Evolutionary conservation across 768 basidiomycete genomes (phyloP), one percentile per base, ranked within the genome.

Genomic region (Collybiopsis confluens): DNA sequence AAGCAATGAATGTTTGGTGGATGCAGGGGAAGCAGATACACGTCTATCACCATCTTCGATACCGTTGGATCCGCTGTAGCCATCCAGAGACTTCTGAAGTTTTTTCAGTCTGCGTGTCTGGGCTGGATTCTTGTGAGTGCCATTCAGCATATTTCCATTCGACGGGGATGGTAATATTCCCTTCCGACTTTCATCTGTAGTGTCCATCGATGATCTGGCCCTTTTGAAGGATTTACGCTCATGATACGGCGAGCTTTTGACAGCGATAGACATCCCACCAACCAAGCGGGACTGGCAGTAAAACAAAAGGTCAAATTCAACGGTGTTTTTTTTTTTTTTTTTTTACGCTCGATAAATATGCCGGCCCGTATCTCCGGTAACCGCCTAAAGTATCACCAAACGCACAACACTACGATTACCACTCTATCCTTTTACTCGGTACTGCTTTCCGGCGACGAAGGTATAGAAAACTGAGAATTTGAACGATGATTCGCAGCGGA

Each of bases 151-250:
- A 42, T 64, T 61, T 9, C 61, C 60, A 46, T 67, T 67, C 16
- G 65, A 61, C 57, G 73, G 73, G 2, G 65, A 45, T 27, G 62
- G 54, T 33, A 62, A 62, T 61, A 66, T 61, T 60, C 67, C 49
- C 38, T 55, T 46, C 53, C 62, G 60, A 11, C 61, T 63, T 16
- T 76, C 74, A 24, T 73, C 74, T 61, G 63, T 66, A 36, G 75
- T 69, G 46, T 67, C 65, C 70, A 76, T 26, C n/a, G 70, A 65
- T 8, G 65, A 63, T n/a, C 58, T 58, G 15, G 52, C 55, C 4
- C 60, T 64, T 58, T 61, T 65, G 53, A 64, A 64, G 30, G 57
- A 50, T 9, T 62, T 63, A 23, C 64, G 52, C n/a, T 53, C 41
- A 23, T 36, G 27, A 30, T 21, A 26, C 10, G 42, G 52, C 37